Evolutionary conservation across 2,329 filamentous ascomycete species (phyloP).

Genomic region (Tolypocladium inflatum): DNA sequence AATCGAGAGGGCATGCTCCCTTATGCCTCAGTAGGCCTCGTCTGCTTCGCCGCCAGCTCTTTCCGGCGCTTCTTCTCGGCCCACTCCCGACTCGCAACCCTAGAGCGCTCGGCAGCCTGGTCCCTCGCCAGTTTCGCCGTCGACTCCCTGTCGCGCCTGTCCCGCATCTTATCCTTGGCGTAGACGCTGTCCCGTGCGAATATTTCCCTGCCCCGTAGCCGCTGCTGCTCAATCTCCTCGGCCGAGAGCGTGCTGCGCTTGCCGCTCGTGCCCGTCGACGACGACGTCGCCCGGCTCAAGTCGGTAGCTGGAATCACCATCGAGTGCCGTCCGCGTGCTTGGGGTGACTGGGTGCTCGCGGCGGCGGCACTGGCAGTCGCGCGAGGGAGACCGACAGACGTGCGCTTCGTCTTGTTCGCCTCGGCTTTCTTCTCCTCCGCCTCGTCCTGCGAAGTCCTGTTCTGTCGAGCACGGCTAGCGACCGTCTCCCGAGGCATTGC

Average conservation of each 20-base stretch:
- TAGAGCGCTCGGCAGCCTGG: slow-evolving; percentile 51
- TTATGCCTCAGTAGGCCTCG: slow-evolving; percentile 2
- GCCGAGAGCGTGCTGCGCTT: slow-evolving; percentile 39
- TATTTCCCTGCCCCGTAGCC: slow-evolving; percentile 43
- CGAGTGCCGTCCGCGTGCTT: slow-evolving; percentile 17
- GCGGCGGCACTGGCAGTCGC: background rate
- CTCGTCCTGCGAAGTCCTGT: slow-evolving; percentile 24
- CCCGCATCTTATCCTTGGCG: slow-evolving; percentile 37
- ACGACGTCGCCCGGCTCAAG: slow-evolving; percentile 31
- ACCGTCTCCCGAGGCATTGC: slow-evolving; percentile 45
- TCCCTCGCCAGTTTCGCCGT: slow-evolving; percentile 45
- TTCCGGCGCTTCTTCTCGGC: slow-evolving; percentile 46
- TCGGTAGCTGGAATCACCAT: slow-evolving; percentile 12
- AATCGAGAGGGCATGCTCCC: background rate
- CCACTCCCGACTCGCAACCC: slow-evolving; percentile 51
- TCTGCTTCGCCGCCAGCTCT: slow-evolving; percentile 14
- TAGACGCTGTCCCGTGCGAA: slow-evolving; percentile 41
- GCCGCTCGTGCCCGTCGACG: slow-evolving; percentile 33
- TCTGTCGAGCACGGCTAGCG: slow-evolving; percentile 46
- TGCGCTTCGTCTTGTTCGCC: slow-evolving; percentile 12
- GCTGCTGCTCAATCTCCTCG: slow-evolving; percentile 42
- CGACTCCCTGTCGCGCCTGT: slow-evolving; percentile 44
- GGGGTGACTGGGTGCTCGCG: slow-evolving; percentile 5
- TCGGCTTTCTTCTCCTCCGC: slow-evolving; percentile 8
- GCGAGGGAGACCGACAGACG: slow-evolving; percentile 11